Evolutionary conservation across 2,329 filamentous ascomycete genomes (phyloP).

Genomic region (Colletotrichum sp.): DNA sequence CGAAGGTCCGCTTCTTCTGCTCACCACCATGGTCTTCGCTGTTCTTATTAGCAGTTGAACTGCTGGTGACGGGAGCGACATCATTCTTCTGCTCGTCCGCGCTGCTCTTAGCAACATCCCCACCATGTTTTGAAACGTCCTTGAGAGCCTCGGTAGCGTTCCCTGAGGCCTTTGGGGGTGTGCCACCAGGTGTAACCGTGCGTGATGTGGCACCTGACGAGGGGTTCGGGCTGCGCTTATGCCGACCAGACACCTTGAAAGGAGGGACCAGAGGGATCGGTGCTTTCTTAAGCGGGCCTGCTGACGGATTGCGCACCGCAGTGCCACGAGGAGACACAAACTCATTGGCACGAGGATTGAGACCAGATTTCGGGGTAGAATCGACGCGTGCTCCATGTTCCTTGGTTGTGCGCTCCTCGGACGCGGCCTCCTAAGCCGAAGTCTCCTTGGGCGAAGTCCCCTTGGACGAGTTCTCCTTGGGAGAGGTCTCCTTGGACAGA

Average conservation of each 20-base stretch:
- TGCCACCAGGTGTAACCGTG: neutral
- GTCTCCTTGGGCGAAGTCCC: neutral
- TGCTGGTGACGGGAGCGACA: neutral
- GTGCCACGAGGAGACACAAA: neutral
- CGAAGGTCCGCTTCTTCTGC: slow-evolving; percentile 5
- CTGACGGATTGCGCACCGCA: neutral
- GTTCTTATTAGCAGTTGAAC: neutral
- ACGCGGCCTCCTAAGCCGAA: neutral
- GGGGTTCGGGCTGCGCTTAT: neutral
- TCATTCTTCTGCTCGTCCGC: neutral
- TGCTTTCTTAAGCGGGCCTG: neutral
- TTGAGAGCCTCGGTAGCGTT: neutral
- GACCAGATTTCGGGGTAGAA: neutral
- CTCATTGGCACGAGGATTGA: slow-evolving; percentile 9
- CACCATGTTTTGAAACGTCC: neutral
- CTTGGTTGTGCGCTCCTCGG: neutral
- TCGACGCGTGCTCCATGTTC: neutral
- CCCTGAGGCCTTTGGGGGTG: neutral
- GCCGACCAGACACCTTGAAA: neutral
- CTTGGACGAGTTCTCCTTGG: neutral
- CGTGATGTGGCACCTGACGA: slow-evolving; percentile 2
- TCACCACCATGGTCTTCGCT: neutral
- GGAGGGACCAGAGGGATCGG: neutral
- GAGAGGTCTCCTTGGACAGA: neutral
- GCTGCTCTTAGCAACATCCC: neutral